Evolutionary conservation across 805 yeast genomes (phyloP).

Genomic region (Saccharomycopsis sp.): DNA sequence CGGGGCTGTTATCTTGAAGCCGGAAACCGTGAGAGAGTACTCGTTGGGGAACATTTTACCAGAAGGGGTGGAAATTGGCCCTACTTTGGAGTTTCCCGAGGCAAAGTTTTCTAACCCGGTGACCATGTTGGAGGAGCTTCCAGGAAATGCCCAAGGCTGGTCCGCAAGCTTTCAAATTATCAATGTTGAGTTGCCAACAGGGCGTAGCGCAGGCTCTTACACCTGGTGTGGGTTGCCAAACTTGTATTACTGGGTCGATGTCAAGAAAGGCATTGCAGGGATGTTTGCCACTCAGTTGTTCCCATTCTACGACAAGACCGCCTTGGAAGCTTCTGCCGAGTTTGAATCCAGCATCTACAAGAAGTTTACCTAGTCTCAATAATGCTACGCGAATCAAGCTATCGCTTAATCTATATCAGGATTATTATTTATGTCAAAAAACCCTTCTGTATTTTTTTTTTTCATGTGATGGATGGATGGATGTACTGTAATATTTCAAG

Average conservation of each 20-base stretch:
- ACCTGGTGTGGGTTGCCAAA: constrained; percentile 36
- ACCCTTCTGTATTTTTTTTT: not conserved
- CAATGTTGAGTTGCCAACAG: constrained; percentile 27
- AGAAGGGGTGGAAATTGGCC: constrained; percentile 20
- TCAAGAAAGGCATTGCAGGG: constrained; percentile 30
- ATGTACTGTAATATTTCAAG: too few relatives aligned
- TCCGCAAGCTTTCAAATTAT: constrained; percentile 24
- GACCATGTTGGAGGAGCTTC: constrained; percentile 19
- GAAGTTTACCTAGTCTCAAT: not conserved
- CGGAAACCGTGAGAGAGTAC: constrained; percentile 26
- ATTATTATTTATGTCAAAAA: too few relatives aligned
- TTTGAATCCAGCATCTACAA: constrained; percentile 21
- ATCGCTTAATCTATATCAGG: not conserved
- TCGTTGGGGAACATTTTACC: constrained; percentile 30
- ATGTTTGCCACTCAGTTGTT: constrained; percentile 31
- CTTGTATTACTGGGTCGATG: constrained; percentile 33
- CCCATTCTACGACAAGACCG: constrained; percentile 27
- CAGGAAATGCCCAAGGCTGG: constrained; percentile 22
- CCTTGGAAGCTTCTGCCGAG: constrained; percentile 18
- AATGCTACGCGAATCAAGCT: not conserved
- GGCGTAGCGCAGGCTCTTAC: constrained; percentile 29
- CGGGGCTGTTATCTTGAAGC: constrained; percentile 28
- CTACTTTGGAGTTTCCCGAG: constrained; percentile 19
- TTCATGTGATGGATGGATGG: too few relatives aligned
- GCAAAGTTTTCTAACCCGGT: constrained; percentile 21